Percentiles rank a stretch among this genome's conserved stretches.
Evolutionary conservation across 2,329 filamentous ascomycete genomes (phyloP).

Genomic region (Rutstroemia sp.): DNA sequence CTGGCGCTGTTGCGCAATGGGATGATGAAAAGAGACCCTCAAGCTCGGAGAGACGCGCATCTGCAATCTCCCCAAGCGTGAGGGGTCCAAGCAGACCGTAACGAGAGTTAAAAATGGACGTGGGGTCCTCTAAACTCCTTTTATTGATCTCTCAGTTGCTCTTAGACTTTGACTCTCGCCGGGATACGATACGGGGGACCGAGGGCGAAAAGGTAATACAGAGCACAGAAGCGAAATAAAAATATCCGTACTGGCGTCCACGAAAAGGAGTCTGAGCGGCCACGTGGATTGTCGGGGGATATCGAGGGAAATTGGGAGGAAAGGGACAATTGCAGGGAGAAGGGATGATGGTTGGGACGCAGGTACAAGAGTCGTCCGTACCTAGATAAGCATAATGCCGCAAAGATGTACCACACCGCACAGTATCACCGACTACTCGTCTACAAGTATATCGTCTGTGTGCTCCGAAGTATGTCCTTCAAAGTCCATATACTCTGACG

Average conservation of each 20-base stretch:
- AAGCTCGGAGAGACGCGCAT: background rate
- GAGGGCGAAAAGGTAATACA: background rate
- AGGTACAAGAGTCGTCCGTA: background rate
- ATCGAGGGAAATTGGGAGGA: background rate
- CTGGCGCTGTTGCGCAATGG: background rate
- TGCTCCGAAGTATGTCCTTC: too few species aligned
- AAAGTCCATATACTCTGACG: background rate
- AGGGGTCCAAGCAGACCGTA: background rate
- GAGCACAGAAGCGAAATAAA: background rate
- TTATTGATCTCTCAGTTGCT: background rate
- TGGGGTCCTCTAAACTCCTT: background rate
- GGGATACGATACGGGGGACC: background rate
- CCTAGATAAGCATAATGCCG: background rate
- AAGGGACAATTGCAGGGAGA: background rate
- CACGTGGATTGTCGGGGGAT: constrained; percentile 7
- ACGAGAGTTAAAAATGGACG: background rate
- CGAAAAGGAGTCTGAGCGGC: constrained; percentile 5
- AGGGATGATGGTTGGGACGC: too few species aligned
- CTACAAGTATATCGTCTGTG: too few species aligned
- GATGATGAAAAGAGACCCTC: background rate
- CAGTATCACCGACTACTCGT: background rate
- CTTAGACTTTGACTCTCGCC: background rate
- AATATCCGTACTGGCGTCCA: background rate
- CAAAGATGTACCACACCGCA: background rate
- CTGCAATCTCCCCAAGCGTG: background rate